Evolutionary conservation across 176 grass and related monocot genomes (phyloP).

Genomic region (Carex pumila): DNA sequence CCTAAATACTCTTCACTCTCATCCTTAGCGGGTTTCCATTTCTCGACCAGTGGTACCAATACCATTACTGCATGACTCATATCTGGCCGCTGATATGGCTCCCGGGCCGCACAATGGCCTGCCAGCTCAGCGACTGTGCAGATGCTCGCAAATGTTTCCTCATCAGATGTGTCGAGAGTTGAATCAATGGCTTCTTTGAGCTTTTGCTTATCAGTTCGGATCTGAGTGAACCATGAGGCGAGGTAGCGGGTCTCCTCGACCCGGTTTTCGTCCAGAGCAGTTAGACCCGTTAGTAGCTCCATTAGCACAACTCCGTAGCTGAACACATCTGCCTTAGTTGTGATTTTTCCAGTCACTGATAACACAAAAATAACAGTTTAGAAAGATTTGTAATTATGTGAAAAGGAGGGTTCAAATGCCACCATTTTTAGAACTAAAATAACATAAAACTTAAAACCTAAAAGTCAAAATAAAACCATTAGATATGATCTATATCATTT

Average conservation of each 20-base stretch:
- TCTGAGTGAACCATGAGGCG: constrained; percentile 67
- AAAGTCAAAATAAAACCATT: too few species aligned
- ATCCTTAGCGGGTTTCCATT: constrained; percentile 79
- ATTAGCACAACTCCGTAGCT: constrained; percentile 94
- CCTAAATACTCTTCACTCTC: constrained; percentile 78
- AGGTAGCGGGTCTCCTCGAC: constrained; percentile 79
- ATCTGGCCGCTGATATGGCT: constrained; percentile 68
- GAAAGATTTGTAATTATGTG: background rate
- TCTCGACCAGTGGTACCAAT: constrained; percentile 74
- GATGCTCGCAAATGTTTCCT: constrained; percentile 60
- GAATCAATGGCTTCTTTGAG: constrained; percentile 61
- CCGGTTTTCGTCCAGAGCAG: constrained; percentile 67
- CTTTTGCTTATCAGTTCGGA: constrained; percentile 56
- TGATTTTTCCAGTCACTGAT: constrained; percentile 88
- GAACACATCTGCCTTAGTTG: constrained; percentile 91
- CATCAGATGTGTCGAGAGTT: constrained; percentile 42
- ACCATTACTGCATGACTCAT: constrained; percentile 74
- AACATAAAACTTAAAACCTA: too few species aligned
- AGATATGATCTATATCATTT: too few species aligned
- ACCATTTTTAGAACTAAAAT: too few species aligned
- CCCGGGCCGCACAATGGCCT: constrained; percentile 68
- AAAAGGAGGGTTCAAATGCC: background rate
- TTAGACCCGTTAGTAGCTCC: constrained; percentile 83
- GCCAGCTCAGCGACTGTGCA: constrained; percentile 63
- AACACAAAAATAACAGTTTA: background rate